Conservation (phyloP, 345 rosid species). For the Euphorbia lathyris region DNA sequence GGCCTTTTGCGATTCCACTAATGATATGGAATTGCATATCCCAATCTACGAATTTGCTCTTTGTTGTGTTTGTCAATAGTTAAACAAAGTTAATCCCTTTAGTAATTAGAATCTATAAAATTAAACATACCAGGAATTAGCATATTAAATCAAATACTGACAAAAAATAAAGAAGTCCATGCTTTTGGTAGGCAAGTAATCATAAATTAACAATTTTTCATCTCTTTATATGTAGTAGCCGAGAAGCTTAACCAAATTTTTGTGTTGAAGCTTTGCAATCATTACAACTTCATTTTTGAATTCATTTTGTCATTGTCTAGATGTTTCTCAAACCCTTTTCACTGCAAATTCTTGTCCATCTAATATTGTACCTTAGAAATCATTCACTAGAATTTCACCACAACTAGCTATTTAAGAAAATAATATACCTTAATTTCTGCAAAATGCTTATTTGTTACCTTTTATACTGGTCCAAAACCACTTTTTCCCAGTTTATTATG, state of each 20-base stretch:
- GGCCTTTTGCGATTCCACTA: constrained; percentile 45
- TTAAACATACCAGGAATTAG: not conserved
- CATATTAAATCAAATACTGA: not conserved
- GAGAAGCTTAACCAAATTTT: constrained; percentile 34
- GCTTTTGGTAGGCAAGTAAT: constrained; percentile 36
- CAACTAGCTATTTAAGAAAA: not conserved
- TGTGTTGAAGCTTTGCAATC: constrained; percentile 35
- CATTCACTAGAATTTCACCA: not conserved
- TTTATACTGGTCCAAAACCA: constrained; percentile 38
- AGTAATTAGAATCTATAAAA: too few relatives aligned
- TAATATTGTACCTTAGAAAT: constrained; percentile 26
- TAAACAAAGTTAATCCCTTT: not conserved
- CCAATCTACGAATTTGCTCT: constrained; percentile 29
- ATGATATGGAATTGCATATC: constrained; percentile 25
- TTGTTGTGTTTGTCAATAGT: constrained; percentile 25
- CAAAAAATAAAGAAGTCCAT: constrained; percentile 34
- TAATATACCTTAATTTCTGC: not conserved
- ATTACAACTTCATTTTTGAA: constrained; percentile 30
- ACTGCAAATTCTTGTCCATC: constrained; percentile 32
- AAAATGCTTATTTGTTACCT: constrained; percentile 10
- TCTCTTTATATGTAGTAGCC: constrained; percentile 34
- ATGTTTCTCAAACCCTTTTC: constrained; percentile 31
- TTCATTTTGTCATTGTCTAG: constrained; percentile 33
- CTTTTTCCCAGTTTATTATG: constrained; percentile 36
- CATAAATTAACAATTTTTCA: constrained; percentile 34